Base-by-base conservation (phyloP, 2,329 filamentous ascomycete species). In the Bipolaris bicolor region DNA sequence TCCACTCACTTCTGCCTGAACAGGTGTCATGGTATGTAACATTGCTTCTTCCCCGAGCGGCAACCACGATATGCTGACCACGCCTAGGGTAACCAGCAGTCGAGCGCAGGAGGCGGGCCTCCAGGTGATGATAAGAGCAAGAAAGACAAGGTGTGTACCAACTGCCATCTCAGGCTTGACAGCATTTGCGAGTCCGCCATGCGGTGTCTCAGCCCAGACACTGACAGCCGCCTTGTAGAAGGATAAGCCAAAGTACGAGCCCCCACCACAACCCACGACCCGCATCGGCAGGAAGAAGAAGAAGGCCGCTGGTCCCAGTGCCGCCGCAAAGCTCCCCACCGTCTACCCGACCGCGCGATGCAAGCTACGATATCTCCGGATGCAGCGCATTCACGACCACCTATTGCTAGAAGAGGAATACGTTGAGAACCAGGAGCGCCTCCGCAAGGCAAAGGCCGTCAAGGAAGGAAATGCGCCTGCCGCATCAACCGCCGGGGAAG, bases 211-310 rank as follows among this genome's bases (percentile, higher is more conserved):
- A 53, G 49, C 49, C 29, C 44, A 39, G 26, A 49, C 24, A 46
- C 55, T 58, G 43, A 54, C 55, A 40, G 29, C 13, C 20, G 39
- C 45, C 31, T 55, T 55, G 18, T 50, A 59, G 94, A 98, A 99
- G 86, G 94, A 99, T 63, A 99, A 99, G 89, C 95, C 95, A 76
- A 98, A 97, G 90, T 99, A 99, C 84, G 95, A 99, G 80, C 95
- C 95, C 65, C 95, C 95, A 68, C 95, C 95, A 79, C 90, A 94
- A 74, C 95, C 95, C 63, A 99, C 95, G 62, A 98, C 95, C 66
- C 91, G 95, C 77, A 90, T 99, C 77, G 95, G 95, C 60, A 91
- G 94, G 75, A 97, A 96, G 90, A 99, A 99, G 90, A 94, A 93
- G 86, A 97, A 91, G 88, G 86, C 88, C 48, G 92, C 90, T 58